Conservation (phyloP, 371 early-diverging fungal species). For the Mortierella sp. region DNA sequence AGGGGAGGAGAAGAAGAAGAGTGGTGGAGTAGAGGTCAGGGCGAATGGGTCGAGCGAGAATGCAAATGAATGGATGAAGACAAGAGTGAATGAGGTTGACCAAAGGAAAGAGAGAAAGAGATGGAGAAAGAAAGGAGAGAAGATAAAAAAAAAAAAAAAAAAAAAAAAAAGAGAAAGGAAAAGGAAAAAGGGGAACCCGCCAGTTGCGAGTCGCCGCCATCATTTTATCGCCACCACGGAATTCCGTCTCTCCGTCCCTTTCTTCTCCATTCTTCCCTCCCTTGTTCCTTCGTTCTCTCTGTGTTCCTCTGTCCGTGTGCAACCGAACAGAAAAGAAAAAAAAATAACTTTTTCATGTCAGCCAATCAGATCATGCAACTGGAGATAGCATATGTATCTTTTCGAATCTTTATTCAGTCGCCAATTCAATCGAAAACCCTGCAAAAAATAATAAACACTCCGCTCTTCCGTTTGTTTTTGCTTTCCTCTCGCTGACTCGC, state of each 20-base stretch:
- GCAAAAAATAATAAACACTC: not conserved
- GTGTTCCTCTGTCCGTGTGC: not conserved
- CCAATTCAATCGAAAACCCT: conserved; percentile 47
- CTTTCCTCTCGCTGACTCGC: not conserved
- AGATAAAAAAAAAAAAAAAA: not conserved
- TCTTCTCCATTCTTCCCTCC: not conserved
- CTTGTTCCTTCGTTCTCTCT: not conserved
- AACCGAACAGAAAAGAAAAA: not conserved
- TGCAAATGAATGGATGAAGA: not conserved
- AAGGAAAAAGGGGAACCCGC: not conserved
- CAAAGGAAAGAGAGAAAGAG: not conserved
- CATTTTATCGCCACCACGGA: not conserved
- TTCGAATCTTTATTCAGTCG: conserved; percentile 18
- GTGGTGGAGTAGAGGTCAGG: too few relatives aligned
- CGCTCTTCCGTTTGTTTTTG: not conserved
- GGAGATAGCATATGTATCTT: not conserved
- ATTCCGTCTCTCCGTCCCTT: not conserved
- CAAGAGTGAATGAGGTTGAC: not conserved
- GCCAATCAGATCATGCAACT: not conserved
- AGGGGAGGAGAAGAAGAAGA: not conserved
- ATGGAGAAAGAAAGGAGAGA: not conserved
- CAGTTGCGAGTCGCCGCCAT: not conserved
- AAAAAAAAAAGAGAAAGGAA: not conserved
- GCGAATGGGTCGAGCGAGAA: not conserved
- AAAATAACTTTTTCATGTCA: not conserved